phyloP scores from a whole-genome alignment of 1,139 yeast species.

The Blastobotrys arbuscula region DNA sequence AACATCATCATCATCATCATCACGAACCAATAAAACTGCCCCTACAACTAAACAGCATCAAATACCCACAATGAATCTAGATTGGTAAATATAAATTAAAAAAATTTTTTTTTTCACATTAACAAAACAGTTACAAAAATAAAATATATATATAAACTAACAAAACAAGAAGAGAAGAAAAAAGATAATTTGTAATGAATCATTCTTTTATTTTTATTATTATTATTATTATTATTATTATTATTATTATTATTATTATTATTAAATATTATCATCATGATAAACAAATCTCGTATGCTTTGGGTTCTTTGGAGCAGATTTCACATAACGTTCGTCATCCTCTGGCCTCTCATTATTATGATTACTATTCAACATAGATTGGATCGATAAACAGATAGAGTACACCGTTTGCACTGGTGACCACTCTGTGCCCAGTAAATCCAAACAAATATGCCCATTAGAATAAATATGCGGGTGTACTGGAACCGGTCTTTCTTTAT shows the following conservation, averaged over 20 bases:
- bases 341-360: conserved; percentile 41
- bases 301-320: conserved; percentile 55
- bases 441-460: conserved; percentile 42
- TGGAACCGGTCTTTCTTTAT: conserved; percentile 40
- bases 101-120: too few species aligned
- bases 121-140: too few species aligned
- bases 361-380: conserved; percentile 58
- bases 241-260: neutral
- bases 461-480: conserved; percentile 68
- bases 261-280: conserved; percentile 45
- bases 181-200: too few species aligned
- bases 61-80: neutral
- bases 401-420: conserved; percentile 61
- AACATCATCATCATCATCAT: neutral
- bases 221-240: neutral
- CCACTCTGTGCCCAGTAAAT: conserved; percentile 59
- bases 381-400: conserved; percentile 53
- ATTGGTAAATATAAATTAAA: neutral
- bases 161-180: too few species aligned
- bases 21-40: neutral
- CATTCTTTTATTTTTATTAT: too few species aligned
- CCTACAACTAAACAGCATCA: neutral
- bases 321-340: conserved; percentile 47
- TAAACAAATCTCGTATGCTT: conserved; percentile 38
- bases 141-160: too few species aligned